Percentiles rank a stretch among this genome's conserved stretches.
phyloP scores from a whole-genome alignment of 1,139 yeast species.

The Entelexis paramagnoliae region DNA sequence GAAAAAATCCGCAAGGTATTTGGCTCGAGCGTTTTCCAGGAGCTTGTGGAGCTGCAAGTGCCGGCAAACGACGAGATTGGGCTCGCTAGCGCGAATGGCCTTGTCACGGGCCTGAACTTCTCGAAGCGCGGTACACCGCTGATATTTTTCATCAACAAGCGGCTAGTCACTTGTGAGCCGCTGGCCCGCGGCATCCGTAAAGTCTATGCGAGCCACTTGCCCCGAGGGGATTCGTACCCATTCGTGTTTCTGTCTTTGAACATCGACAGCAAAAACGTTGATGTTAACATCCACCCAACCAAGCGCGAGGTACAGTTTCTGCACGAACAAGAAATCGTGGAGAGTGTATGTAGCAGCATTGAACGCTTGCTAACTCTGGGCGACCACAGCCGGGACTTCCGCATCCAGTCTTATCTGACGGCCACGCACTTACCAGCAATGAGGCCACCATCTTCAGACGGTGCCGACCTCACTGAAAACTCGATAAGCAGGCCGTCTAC shows the following conservation, averaged over 20 bases:
- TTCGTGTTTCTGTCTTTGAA: slow-evolving; percentile 64
- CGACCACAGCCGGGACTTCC: slow-evolving; percentile 61
- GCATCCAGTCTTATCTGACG: slow-evolving; percentile 43
- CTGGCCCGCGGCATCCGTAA: slow-evolving; percentile 58
- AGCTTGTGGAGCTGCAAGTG: slow-evolving; percentile 36
- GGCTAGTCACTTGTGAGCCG: slow-evolving; percentile 77
- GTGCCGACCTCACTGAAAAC: background rate
- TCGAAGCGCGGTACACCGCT: slow-evolving; percentile 60
- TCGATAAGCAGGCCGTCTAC: too few relatives aligned
- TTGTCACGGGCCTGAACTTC: slow-evolving; percentile 62
- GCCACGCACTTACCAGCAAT: slow-evolving; percentile 10
- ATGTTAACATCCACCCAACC: slow-evolving; percentile 94
- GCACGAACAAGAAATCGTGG: slow-evolving; percentile 77
- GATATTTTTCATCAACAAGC: slow-evolving; percentile 70
- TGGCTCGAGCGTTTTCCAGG: slow-evolving; percentile 56
- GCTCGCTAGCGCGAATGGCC: slow-evolving; percentile 41
- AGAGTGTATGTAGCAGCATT: slow-evolving; percentile 42
- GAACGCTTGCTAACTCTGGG: slow-evolving; percentile 45
- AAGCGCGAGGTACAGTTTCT: slow-evolving; percentile 84
- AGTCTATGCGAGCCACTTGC: slow-evolving; percentile 56
- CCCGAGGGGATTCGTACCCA: slow-evolving; percentile 64
- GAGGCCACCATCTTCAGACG: background rate
- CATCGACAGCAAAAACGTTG: slow-evolving; percentile 60
- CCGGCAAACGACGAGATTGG: slow-evolving; percentile 31
- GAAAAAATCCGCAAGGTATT: slow-evolving; percentile 68